phyloP scores from a whole-genome alignment of 805 yeast genomes.

The Kodamaea fukazawae region DNA sequence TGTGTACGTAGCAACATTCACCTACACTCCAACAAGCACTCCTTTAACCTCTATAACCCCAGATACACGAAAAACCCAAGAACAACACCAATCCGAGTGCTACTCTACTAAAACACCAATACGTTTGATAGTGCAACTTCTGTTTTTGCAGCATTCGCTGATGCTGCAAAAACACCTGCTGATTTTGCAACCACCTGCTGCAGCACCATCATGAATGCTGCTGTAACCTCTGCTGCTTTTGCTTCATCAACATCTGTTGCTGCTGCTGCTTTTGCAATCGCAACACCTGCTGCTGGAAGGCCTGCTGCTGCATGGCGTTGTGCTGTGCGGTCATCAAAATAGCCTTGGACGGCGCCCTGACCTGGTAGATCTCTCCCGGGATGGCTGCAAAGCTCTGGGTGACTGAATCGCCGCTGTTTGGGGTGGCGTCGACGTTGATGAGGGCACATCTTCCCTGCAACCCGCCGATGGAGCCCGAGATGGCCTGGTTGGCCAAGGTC shows the following conservation, averaged over 20 bases:
- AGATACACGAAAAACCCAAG: too few relatives aligned
- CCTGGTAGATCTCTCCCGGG: conserved; percentile 54
- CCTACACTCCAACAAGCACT: too few relatives aligned
- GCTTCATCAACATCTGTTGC: conserved; percentile 25
- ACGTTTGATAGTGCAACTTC: too few relatives aligned
- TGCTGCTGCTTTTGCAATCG: conserved; percentile 40
- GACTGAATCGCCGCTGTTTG: conserved; percentile 18
- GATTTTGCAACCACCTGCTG: too few relatives aligned
- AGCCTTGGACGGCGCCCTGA: conserved; percentile 46
- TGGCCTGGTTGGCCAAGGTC: conserved; percentile 46
- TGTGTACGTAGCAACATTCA: too few relatives aligned
- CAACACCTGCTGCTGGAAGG: conserved; percentile 43
- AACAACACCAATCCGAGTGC: too few relatives aligned
- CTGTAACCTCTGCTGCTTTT: conserved; percentile 22
- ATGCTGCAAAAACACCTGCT: too few relatives aligned
- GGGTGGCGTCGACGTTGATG: conserved; percentile 56
- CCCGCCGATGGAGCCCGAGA: conserved; percentile 60
- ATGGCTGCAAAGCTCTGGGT: conserved; percentile 52
- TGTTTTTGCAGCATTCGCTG: too few relatives aligned
- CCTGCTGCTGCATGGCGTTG: conserved; percentile 42
- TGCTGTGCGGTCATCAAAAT: conserved; percentile 41
- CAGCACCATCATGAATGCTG: too few relatives aligned
- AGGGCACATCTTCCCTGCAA: conserved; percentile 77
- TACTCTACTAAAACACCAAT: too few relatives aligned
- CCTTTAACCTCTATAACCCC: too few relatives aligned